Base-by-base conservation (phyloP, 2,329 filamentous ascomycete species). In the Fusarium odoratissimum region DNA sequence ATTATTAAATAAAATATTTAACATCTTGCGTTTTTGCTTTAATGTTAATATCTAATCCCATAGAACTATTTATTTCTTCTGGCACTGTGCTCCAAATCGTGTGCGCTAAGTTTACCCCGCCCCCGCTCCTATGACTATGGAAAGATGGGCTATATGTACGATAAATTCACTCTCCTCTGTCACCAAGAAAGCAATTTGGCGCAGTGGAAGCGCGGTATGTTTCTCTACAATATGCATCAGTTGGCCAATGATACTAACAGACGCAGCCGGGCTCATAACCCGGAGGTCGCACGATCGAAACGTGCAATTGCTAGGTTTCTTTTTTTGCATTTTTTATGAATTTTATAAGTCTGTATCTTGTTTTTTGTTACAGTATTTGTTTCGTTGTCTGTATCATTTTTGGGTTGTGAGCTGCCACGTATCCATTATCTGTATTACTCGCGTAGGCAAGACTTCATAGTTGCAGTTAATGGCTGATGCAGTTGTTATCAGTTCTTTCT, bases 191-290 rank as follows among this genome's bases (percentile, higher is more conserved):
- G 49, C 49, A 52, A 28, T 28, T 54, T 54, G 49, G 49, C 49
- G 49, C 33, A 54, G 33, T 54, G 33, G 49, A 54, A 54, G 49
- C 49, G 49, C 49, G 49, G 49, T 54, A 52, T 38, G 49, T 52
- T 37, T 52, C 23, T 52, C 49, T 21, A 16, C 3, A 14, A n/a
- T 16, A 8, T 8, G 17, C 17, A 52, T 28, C 31, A 37, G 31
- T 12, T 28, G 23, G 23, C 23, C 31, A 52, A 37, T 21, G 12
- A 52, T 52, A 52, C 48, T 52, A 52, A 52, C 31, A 28, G 17
- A 52, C 48, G 4, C 8, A 52, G 48, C 49, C 49, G 49, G 49
- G 49, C 49, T 52, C 49, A 52, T 52, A 52, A 52, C 49, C 49
- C 49, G 49, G 49, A 52, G 48, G 48, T 52, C 48, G 31, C 48